Evolutionary conservation across 192 early-diverging fungal species (phyloP), one percentile per base, ranked within the genome.

Genomic region (Oehlia diaphana): DNA sequence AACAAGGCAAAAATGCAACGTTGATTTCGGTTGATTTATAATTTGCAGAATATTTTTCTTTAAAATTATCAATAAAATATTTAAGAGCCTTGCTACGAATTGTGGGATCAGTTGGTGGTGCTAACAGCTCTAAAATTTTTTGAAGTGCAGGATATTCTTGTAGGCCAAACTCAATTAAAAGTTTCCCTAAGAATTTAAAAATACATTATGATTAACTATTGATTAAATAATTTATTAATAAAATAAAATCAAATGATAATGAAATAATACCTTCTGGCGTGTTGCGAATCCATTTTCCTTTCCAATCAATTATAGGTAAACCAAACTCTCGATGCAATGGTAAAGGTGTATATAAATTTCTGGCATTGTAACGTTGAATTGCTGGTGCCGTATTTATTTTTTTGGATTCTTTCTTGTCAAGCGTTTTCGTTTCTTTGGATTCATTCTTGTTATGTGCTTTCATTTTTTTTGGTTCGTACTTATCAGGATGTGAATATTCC

Each of bases 21-120:
- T 83, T 83, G 58, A 94, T 76, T 3, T 62, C 77, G 1, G 47
- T 76, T 21, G 81, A 42, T 42, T 42, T 79, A 78, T 94, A 96
- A 16, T 81, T 65, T 2, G 66, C 16, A 1, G 77, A 33, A 72
- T 95, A 96, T 28, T 85, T 77, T 0, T 80, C 80, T 72, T 92
- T 87, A 77, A 86, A 90, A 69, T 95, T 85, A 12, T 94, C 92
- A 9, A 95, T 79, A 64, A 97, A 91, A 82, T 95, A 95, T 2
- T 80, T 78, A 10, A 97, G 71, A 3, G 92, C 87, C 28, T 88
- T 81, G 9, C 77, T 81, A 35, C 91, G 91, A 35, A 89, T 63
- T 14, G 19, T 26, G 6, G 81, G 62, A 9, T 75, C 70, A 0
- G 83, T 53, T 9, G 80, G 65, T 4, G 80, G 72, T 10, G 90